phyloP scores from a whole-genome alignment of 805 yeast genomes.

The Cyberlindnera sargentensis region DNA sequence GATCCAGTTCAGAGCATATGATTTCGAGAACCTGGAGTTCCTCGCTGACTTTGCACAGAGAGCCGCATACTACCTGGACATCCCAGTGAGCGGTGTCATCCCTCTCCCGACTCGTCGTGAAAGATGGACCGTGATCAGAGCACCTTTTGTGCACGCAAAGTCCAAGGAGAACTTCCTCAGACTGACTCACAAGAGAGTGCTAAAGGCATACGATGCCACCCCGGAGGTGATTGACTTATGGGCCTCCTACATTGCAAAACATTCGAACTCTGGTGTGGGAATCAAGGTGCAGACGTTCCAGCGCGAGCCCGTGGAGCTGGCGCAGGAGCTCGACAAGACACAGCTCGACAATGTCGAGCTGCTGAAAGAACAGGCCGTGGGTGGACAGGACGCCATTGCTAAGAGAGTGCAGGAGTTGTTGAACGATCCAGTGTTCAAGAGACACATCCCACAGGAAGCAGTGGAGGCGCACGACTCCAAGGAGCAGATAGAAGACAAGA shows the following conservation, averaged over 20 bases:
- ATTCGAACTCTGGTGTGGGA: conserved; percentile 77
- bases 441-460: conserved; percentile 27
- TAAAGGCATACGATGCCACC: conserved; percentile 77
- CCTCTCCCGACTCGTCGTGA: conserved; percentile 67
- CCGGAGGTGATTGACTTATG: conserved; percentile 79
- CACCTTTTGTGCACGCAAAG: conserved; percentile 93
- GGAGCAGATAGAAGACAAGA: conserved; percentile 8
- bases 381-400: conserved; percentile 12
- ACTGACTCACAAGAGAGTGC: conserved; percentile 66
- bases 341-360: conserved; percentile 5
- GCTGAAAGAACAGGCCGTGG: conserved; percentile 6
- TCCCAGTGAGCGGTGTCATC: conserved; percentile 73
- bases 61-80: conserved; percentile 83
- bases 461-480: conserved; percentile 4
- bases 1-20: conserved; percentile 64
- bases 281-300: conserved; percentile 65
- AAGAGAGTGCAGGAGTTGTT: conserved; percentile 64
- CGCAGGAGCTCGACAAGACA: conserved; percentile 31
- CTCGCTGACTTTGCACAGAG: conserved; percentile 82
- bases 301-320: conserved; percentile 41
- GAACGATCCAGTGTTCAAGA: conserved; percentile 63
- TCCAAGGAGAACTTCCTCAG: conserved; percentile 92
- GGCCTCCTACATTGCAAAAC: conserved; percentile 69
- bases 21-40: conserved; percentile 62
- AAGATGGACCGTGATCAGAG: conserved; percentile 87